Conservation (phyloP, 2,329 filamentous ascomycete genomes). For the Penicillium italicum region DNA sequence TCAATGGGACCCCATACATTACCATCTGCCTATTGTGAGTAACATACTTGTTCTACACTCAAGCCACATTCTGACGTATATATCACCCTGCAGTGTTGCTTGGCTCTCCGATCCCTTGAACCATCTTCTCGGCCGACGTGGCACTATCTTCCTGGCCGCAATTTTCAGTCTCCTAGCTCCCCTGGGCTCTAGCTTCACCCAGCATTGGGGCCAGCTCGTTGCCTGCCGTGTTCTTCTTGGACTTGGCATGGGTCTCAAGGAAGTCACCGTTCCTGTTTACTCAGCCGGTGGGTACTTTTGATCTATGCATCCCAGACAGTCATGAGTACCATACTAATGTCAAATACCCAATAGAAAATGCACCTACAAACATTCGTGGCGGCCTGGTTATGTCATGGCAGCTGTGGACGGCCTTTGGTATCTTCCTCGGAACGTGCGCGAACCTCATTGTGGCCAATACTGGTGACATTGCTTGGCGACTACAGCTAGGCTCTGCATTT, state of each 20-base stretch:
- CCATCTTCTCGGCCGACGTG: conserved; percentile 16
- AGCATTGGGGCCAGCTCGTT: conserved; percentile 17
- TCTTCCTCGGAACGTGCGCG: conserved; percentile 41
- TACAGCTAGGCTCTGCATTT: conserved; percentile 48
- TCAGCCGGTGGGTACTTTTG: conserved; percentile 35
- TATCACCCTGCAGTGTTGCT: conserved; percentile 5
- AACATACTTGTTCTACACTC: not conserved
- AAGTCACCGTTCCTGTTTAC: conserved; percentile 51
- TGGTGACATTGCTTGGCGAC: conserved; percentile 42
- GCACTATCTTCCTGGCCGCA: conserved; percentile 18
- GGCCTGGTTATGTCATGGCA: conserved; percentile 56
- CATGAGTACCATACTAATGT: not conserved
- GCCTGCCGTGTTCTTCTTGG: conserved; percentile 27
- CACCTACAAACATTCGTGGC: conserved; percentile 52
- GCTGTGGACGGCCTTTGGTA: conserved; percentile 46
- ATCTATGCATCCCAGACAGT: not conserved
- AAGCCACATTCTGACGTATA: not conserved
- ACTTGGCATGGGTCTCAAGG: conserved; percentile 40
- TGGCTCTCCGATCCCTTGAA: conserved; percentile 23
- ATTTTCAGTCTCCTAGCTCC: conserved; percentile 19
- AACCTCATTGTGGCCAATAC: conserved; percentile 42
- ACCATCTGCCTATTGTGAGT: conserved; percentile 48
- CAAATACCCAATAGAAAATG: conserved; percentile 38
- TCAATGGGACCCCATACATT: conserved; percentile 56
- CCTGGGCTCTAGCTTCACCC: conserved; percentile 16